Conservation (phyloP, 208 protist species). For the Leishmania amazonensis region DNA sequence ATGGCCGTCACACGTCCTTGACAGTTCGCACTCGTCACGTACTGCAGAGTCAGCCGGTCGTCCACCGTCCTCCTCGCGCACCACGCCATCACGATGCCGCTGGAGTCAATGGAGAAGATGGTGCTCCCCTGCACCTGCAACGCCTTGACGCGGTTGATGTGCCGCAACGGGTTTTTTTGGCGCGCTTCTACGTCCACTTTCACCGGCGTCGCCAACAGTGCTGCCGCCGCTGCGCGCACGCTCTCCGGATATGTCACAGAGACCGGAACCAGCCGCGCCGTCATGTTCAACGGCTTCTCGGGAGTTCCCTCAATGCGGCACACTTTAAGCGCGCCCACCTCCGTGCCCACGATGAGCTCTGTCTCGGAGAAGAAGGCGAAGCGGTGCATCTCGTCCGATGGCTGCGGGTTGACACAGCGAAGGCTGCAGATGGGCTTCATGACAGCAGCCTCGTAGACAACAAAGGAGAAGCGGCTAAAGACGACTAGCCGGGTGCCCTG, state of each 20-base stretch:
- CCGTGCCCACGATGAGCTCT: conserved; percentile 57
- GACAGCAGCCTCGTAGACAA: conserved; percentile 49
- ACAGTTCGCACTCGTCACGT: conserved; percentile 75
- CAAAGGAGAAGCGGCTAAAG: conserved; percentile 50
- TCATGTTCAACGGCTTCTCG: neutral
- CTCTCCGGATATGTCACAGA: conserved; percentile 27
- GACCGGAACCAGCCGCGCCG: conserved; percentile 1
- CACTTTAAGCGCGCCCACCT: conserved; percentile 40
- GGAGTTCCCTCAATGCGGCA: conserved; percentile 7
- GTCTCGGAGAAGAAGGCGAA: conserved; percentile 41
- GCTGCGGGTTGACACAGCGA: conserved; percentile 34
- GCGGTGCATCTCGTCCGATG: conserved; percentile 55
- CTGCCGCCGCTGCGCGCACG: conserved; percentile 17
- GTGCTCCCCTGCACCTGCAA: conserved; percentile 23
- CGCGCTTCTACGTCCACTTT: conserved; percentile 26
- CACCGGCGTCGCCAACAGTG: conserved; percentile 25
- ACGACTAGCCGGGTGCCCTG: conserved; percentile 45
- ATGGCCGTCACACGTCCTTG: conserved; percentile 69
- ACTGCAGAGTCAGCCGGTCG: conserved; percentile 21
- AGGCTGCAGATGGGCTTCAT: conserved; percentile 39
- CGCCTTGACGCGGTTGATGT: conserved; percentile 65
- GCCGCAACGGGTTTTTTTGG: conserved; percentile 54
- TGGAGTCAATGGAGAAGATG: conserved; percentile 66
- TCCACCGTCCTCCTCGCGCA: neutral
- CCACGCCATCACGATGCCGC: conserved; percentile 61